Base-by-base conservation (phyloP, 345 rosid genomes). In the Hypericum perforatum region DNA sequence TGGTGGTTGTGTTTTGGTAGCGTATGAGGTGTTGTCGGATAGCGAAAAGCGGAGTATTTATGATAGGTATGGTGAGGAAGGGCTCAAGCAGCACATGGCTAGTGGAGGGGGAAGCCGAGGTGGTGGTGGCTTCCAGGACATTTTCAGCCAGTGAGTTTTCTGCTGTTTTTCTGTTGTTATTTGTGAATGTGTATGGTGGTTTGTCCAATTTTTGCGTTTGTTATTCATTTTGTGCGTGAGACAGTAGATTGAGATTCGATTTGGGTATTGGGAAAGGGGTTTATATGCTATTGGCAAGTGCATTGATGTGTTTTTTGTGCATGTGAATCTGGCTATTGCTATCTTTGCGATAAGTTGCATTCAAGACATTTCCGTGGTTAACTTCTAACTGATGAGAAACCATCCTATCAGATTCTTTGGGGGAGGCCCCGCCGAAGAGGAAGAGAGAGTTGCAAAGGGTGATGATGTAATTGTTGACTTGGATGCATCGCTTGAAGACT, bases 1-100 rank as follows among this genome's bases (percentile, higher is more conserved):
- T 53, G 50, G 45, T 37, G 13, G 45, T 37, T n/a, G 53, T 50
- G 7, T 40, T 11, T 67, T 45, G 13, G 69, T 60, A 92, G 99
- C 99, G 40, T 92, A 92, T 45, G 99, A 92, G 85, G 97, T 84
- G 78, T 66, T 92, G 57, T 85, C 97, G 55, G 95, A 92, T 65
- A 59, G 77, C 54, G 95, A 92, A 64, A 92, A 84, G 90, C 85
- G 94, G 63, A 68, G 66, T 55, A 71, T 92, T 59, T 92, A 92
- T 60, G 86, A 92, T 59, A 84, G 72, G 74, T 68, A 92, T 60
- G 99, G 99, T 56, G 99, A 88, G 56, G 99, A 92, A 40, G 99
- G 99, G 41, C 78, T 92, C 16, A 89, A 88, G 61, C 99, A 92
- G 84, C 85, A 81, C 59, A 83, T 90, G 42, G 94, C 99, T 2